Conservation (phyloP, 2,329 filamentous ascomycete species). For the Xylaria digitata region DNA sequence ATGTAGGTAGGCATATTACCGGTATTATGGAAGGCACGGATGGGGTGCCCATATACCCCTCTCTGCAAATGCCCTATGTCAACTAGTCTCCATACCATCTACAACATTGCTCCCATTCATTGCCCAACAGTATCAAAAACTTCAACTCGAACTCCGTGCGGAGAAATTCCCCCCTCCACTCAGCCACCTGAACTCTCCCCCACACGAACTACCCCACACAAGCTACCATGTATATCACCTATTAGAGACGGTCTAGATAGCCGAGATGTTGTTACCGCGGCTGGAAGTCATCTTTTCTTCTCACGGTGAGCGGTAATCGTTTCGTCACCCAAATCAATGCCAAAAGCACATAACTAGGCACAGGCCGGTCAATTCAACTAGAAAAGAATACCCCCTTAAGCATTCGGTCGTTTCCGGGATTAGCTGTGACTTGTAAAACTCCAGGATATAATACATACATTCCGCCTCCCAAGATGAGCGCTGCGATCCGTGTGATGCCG, state of each 20-base stretch:
- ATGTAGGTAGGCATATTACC: no score
- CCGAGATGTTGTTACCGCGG: slow-evolving; percentile 25
- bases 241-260: slow-evolving; percentile 16
- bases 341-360: not conserved
- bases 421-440: not conserved
- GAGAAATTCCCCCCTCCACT: slow-evolving; percentile 21
- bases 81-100: no score
- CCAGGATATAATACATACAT: not conserved
- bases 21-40: no score
- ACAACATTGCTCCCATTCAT: no score
- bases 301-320: slow-evolving; percentile 4
- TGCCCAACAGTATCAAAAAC: not conserved
- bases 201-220: slow-evolving; percentile 32
- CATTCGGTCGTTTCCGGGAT: not conserved
- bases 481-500: slow-evolving; percentile 51
- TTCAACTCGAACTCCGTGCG: slow-evolving; percentile 8
- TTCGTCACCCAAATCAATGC: slow-evolving; percentile 7
- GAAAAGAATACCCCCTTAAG: not conserved
- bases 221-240: slow-evolving; percentile 10
- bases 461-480: slow-evolving; percentile 46
- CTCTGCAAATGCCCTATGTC: no score
- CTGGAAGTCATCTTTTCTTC: slow-evolving; percentile 10
- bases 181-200: slow-evolving; percentile 20
- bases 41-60: no score
- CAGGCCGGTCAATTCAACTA: not conserved